Conservation (phyloP, 306 rosid genomes). For the Sindora glabra region DNA sequence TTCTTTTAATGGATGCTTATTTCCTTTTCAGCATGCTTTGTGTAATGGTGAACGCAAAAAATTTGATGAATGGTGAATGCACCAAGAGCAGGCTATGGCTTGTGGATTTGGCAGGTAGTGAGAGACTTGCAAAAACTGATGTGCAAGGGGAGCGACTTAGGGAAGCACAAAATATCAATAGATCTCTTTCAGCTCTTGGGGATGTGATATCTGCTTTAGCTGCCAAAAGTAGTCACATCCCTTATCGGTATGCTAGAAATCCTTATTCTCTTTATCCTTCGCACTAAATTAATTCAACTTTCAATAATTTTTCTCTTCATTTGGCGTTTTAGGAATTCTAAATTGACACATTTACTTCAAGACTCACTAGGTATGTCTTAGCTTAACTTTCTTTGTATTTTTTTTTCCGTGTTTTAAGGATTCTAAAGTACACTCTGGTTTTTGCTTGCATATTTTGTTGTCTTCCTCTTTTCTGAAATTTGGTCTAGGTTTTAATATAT, state of each 20-base stretch:
- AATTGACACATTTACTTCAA: constrained; percentile 88
- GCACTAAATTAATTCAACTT: background rate
- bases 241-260: constrained; percentile 51
- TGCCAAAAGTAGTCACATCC: constrained; percentile 75
- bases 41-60: constrained; percentile 66
- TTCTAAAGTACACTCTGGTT: background rate
- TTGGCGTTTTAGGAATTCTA: constrained; percentile 65
- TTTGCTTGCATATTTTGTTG: background rate
- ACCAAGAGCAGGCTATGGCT: constrained; percentile 93
- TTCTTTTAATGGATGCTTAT: background rate
- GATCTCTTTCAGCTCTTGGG: constrained; percentile 90
- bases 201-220: constrained; percentile 85
- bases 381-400: background rate
- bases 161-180: constrained; percentile 85
- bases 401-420: background rate
- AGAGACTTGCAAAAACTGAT: constrained; percentile 85
- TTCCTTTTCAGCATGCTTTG: constrained; percentile 61
- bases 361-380: constrained; percentile 67
- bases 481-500: background rate
- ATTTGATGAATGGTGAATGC: constrained; percentile 63
- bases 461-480: background rate
- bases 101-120: constrained; percentile 92
- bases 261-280: background rate
- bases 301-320: constrained; percentile 9
- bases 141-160: constrained; percentile 75